Evolutionary conservation across 176 grass and related monocot genomes (phyloP), one percentile per base, ranked within the genome.

Genomic region (Areca catechu): DNA sequence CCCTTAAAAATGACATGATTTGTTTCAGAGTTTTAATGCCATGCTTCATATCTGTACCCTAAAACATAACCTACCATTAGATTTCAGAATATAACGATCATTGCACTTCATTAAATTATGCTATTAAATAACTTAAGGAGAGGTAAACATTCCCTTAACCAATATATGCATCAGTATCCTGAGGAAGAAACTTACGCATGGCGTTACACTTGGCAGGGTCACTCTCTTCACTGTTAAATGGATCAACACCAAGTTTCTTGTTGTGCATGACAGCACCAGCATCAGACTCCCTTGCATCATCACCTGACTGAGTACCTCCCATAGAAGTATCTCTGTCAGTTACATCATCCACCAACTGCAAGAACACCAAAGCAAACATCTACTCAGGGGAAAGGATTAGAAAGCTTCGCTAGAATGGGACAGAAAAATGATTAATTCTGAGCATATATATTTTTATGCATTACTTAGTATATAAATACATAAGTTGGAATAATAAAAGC

Each of bases 151-250:
- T 37, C 6, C 1, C 9, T 10, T 37, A 37, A 37, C 30, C 30
- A 37, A 27, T 37, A 37, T 12, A 2, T 10, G 7, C 30, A 37
- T 37, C 25, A 27, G 25, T 37, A 37, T 37, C 5, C 51, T 55
- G 51, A 66, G 51, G 50, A 71, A 66, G 52, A 68, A 21, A 82
- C 83, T 78, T 82, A 91, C 86, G 56, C 86, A 88, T 85, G 69
- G 93, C 86, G 77, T 85, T 80, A 67, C 80, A 91, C 34, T 82
- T 88, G 56, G 74, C 76, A 75, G 87, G 93, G 37, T 97, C 86
- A 24, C 14, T 52, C 77, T 88, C 93, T 49, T 88, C 62, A 63
- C 68, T 71, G 61, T 91, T 82, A 79, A 97, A 97, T 66, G 71
- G 81, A 63, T 97, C 93, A 63, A 58, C 48, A 10, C 93, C 83